Evolutionary conservation across 495 filamentous ascomycete species (phyloP), one percentile per base, ranked within the genome.

Genomic region (Lasiosphaeria ovina): DNA sequence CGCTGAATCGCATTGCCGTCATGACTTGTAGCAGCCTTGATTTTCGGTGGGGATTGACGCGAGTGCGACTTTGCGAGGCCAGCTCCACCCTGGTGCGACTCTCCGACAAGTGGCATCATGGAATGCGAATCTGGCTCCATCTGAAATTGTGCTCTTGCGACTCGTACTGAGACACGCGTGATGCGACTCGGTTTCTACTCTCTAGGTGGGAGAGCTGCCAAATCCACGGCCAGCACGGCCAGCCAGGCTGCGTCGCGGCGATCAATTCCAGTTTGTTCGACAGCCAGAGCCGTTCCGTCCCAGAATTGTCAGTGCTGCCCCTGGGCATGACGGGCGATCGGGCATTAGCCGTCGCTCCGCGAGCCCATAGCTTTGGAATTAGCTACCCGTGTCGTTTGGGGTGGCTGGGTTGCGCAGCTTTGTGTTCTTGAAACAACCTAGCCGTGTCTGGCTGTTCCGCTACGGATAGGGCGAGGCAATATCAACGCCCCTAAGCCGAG

Each of bases 71-170:
- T 9, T 51, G 24, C 5, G 16, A 12, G 17, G 10, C 31, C 48
- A 24, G 48, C 24, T 51, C 48, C 48, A 31, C 48, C 12, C 12
- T 47, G 44, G 44, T 47, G 44, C 48, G 48, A 51, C 16, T 9
- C 24, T 31, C 31, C 31, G 16, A 51, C 8, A 36, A 53, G 51
- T 53, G 35, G 10, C 32, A 53, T 53, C 51, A 53, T 16, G 51
- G 33, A 53, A 53, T 53, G 34, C 51, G 31, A 35, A 34, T 53
- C 17, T 42, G 12, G 12, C 44, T 11, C 12, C 12, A 9, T 47
- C 44, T 24, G 24, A 24, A 24, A 24, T 24, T 24, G 24, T 24
- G 24, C 24, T 24, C 24, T 24, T 24, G 24, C 24, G 24, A 24
- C 24, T 24, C 24, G 24, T 24, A 24, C 24, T 24, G 24, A 24